Conservation (phyloP, 2,329 filamentous ascomycete species). For the Phaeophleospora eucalypticola region DNA sequence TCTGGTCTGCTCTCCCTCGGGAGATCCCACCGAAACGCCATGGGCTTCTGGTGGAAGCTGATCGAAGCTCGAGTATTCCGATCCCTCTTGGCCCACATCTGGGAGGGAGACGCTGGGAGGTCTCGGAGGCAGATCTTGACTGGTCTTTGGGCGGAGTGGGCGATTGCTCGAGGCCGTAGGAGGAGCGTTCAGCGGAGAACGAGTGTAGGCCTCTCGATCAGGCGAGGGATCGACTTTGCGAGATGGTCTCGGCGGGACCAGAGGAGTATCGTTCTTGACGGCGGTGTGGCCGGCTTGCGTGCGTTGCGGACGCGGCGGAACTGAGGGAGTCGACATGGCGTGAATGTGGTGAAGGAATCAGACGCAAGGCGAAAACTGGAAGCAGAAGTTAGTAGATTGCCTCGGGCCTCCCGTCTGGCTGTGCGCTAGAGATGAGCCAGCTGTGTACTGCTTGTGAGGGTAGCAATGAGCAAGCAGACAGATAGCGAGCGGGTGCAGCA, state of each 20-base stretch:
- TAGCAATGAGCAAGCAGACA: neutral
- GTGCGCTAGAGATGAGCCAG: neutral
- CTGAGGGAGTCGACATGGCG: constrained; percentile 50
- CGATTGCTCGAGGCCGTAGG: constrained; percentile 43
- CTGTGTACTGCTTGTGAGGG: neutral
- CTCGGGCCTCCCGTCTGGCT: neutral
- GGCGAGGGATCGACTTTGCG: constrained; percentile 76
- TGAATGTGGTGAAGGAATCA: neutral
- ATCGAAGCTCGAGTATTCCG: constrained; percentile 70
- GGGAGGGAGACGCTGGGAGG: constrained; percentile 74
- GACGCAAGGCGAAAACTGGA: neutral
- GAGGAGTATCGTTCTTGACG: constrained; percentile 56
- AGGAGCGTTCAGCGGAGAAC: constrained; percentile 76
- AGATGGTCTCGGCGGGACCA: constrained; percentile 73
- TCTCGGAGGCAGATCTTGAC: constrained; percentile 48
- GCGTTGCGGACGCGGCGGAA: constrained; percentile 61
- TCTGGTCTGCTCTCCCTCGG: constrained; percentile 46
- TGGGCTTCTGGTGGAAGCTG: constrained; percentile 36
- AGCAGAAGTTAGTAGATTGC: neutral
- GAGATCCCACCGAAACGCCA: constrained; percentile 17
- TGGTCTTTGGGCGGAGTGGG: constrained; percentile 47
- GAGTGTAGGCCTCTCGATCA: constrained; percentile 72
- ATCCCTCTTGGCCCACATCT: constrained; percentile 76
- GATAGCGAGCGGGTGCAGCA: too few relatives aligned
- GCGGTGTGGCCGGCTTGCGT: constrained; percentile 43